Evolutionary conservation across 495 filamentous ascomycete species (phyloP).

Genomic region (Podospora anserina): DNA sequence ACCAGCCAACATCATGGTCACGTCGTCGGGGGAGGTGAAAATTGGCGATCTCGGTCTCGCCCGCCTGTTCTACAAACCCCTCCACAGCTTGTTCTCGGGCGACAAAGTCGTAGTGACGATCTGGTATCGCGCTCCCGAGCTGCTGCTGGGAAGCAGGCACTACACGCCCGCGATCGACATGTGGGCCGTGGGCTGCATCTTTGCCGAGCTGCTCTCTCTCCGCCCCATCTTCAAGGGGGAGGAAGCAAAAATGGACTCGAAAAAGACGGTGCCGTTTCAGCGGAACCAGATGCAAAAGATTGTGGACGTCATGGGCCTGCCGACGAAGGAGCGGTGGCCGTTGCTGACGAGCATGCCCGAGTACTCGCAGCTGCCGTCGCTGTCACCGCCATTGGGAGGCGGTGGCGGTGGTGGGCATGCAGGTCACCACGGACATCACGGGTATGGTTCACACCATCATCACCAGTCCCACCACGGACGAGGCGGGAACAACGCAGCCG

Average conservation of each 20-base stretch:
- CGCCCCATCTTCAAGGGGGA: slow-evolving; percentile 98
- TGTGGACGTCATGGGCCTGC: slow-evolving; percentile 88
- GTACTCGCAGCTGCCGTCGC: slow-evolving; percentile 66
- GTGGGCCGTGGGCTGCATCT: slow-evolving; percentile 98
- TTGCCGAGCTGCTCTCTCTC: slow-evolving; percentile 86
- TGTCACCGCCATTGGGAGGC: slow-evolving; percentile 48
- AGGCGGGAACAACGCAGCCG: neutral
- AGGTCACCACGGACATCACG: slow-evolving; percentile 43
- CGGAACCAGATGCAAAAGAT: slow-evolving; percentile 99
- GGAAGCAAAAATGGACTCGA: slow-evolving; percentile 97
- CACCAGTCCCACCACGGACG: slow-evolving; percentile 41
- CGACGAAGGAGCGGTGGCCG: slow-evolving; percentile 86
- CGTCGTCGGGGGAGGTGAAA: slow-evolving; percentile 79
- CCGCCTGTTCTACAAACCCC: slow-evolving; percentile 87
- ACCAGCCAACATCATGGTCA: slow-evolving; percentile 99
- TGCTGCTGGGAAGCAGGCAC: slow-evolving; percentile 84
- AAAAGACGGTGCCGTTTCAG: slow-evolving; percentile 96
- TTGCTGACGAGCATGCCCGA: slow-evolving; percentile 78
- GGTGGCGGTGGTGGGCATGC: slow-evolving; percentile 20
- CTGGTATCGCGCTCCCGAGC: slow-evolving; percentile 96
- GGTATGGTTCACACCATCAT: slow-evolving; percentile 49
- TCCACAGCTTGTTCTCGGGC: slow-evolving; percentile 84
- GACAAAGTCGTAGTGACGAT: slow-evolving; percentile 99
- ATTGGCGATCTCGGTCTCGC: slow-evolving; percentile 93
- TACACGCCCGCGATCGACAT: slow-evolving; percentile 96